Evolutionary conservation across 2,329 filamentous ascomycete genomes (phyloP).

Genomic region (Rasamsonia emersonii): DNA sequence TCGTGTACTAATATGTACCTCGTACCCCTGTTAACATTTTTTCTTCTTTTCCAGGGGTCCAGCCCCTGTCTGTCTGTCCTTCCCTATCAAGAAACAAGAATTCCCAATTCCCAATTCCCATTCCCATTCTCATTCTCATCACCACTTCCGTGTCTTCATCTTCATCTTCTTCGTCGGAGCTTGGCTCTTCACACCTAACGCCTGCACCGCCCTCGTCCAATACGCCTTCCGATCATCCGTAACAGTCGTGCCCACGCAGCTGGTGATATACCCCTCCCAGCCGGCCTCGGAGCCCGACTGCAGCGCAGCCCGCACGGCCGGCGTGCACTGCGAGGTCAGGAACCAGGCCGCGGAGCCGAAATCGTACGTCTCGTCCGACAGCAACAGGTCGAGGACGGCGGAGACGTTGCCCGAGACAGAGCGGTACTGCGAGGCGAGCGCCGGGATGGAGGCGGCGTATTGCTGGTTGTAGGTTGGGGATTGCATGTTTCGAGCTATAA

Average conservation of each 20-base stretch:
- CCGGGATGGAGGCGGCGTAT: constrained; percentile 45
- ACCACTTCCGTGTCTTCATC: too few relatives aligned
- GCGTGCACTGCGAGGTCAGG: constrained; percentile 45
- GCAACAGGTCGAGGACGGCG: constrained; percentile 43
- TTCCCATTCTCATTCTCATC: too few relatives aligned
- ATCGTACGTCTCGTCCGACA: constrained; percentile 39
- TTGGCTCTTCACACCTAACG: constrained; percentile 19
- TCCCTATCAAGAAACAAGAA: too few relatives aligned
- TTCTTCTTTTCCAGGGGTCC: too few relatives aligned
- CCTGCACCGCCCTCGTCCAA: constrained; percentile 42
- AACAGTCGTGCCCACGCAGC: constrained; percentile 45
- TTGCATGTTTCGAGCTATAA: constrained; percentile 54
- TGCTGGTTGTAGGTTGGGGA: constrained; percentile 44
- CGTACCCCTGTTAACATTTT: too few relatives aligned
- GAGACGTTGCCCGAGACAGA: constrained; percentile 30
- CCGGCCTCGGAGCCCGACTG: constrained; percentile 40
- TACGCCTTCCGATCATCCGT: constrained; percentile 39
- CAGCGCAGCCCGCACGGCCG: constrained; percentile 36
- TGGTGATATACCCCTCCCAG: constrained; percentile 45
- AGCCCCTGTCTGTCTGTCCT: too few relatives aligned
- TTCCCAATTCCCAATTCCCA: background rate
- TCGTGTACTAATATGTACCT: too few relatives aligned
- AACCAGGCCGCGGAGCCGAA: constrained; percentile 58
- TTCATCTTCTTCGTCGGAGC: background rate
- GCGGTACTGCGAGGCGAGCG: constrained; percentile 28